Evolutionary conservation across 768 basidiomycete genomes (phyloP).

Genomic region (Crucibulum laeve): DNA sequence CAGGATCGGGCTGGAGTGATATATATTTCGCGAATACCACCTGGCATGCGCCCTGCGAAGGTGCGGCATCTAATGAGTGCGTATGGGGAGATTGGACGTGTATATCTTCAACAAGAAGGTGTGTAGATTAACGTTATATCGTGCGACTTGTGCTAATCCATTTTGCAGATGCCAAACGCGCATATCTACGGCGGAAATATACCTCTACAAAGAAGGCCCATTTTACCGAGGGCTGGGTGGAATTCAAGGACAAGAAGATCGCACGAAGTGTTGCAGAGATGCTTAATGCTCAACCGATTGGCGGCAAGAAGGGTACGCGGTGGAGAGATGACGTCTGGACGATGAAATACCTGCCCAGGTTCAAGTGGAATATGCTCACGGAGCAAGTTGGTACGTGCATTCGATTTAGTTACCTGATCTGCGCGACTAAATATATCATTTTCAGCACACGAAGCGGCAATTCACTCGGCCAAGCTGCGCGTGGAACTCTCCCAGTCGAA

Average conservation of each 20-base stretch:
- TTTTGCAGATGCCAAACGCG: slow-evolving; percentile 72
- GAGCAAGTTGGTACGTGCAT: slow-evolving; percentile 88
- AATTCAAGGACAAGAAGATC: slow-evolving; percentile 91
- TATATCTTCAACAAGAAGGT: slow-evolving; percentile 95
- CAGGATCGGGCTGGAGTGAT: slow-evolving; percentile 81
- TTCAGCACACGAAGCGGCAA: slow-evolving; percentile 87
- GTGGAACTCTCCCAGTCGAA: slow-evolving; percentile 86
- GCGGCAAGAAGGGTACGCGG: slow-evolving; percentile 84
- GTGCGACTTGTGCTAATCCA: neutral
- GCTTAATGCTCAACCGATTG: slow-evolving; percentile 94
- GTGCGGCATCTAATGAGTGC: slow-evolving; percentile 89
- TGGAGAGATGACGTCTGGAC: slow-evolving; percentile 99
- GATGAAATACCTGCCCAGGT: slow-evolving; percentile 96
- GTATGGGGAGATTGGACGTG: slow-evolving; percentile 87
- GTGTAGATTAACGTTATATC: slow-evolving; percentile 12
- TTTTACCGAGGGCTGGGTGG: slow-evolving; percentile 97
- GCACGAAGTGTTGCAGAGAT: slow-evolving; percentile 89
- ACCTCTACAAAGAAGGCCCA: slow-evolving; percentile 83
- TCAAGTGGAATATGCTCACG: slow-evolving; percentile 98
- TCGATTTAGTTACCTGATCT: neutral
- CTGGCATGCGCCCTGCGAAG: slow-evolving; percentile 96
- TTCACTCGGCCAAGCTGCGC: slow-evolving; percentile 85
- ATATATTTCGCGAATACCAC: slow-evolving; percentile 95
- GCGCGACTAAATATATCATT: neutral
- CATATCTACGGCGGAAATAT: slow-evolving; percentile 77